Evolutionary conservation across 805 yeast genomes (phyloP), one percentile per base, ranked within the genome.

Genomic region (Diddensiella santjacobensis): DNA sequence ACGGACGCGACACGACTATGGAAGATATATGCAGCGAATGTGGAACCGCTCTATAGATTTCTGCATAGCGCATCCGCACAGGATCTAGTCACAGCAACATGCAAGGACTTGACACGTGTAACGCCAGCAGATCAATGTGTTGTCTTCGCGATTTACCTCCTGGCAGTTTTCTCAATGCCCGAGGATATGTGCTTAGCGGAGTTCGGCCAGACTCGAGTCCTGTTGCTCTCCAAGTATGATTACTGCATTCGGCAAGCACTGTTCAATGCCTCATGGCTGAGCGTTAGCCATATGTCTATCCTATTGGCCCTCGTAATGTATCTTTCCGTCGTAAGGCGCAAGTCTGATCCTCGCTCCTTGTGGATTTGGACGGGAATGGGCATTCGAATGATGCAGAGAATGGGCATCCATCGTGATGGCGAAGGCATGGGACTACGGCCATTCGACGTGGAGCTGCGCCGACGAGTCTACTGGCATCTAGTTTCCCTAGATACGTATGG

Each of bases 321-420:
- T 26, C 31, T 26, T 13, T 26, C 31, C 31, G 31, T 26, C 31
- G 31, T 13, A 26, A 8, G 31, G 31, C 31, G 31, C 31, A 8
- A 26, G 13, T 26, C 31, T 26, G 22, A 11, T 3, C 4, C 22
- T 36, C 4, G 40, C 22, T n/a, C 41, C 5, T 20, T 15, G 10
- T 38, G 41, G 41, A 38, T 38, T 8, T 38, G n/a, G 41, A 17
- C 41, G 19, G 41, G 41, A 8, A 6, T 19, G 13, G 22, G 22
- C 23, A 20, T 38, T n/a, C 4, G 41, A 11, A 38, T 38, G 19
- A 20, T 20, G 19, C 41, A 17, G n/a, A 15, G 41, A 8, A 38
- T 38, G 41, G 41, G 41, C 22, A 11, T 38, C 23, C 41, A 38
- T 38, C 41, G 41, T 11, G 41, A 38, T 19, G 41, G 41, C 10